phyloP scores from a whole-genome alignment of 2,329 filamentous ascomycete species.

The Hypoxylon sp. region DNA sequence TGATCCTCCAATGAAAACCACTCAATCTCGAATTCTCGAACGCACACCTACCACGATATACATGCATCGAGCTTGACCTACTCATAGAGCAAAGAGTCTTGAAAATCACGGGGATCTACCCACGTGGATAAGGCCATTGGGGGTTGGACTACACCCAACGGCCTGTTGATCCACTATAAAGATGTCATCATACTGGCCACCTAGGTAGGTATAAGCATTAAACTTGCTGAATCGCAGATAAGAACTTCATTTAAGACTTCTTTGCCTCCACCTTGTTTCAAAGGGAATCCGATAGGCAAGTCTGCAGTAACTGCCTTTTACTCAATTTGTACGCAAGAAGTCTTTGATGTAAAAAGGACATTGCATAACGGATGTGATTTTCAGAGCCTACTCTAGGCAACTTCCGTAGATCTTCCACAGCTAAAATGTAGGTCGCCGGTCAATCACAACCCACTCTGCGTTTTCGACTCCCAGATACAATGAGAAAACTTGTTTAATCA shows the following conservation, averaged over 20 bases:
- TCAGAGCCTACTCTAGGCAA: constrained; percentile 6
- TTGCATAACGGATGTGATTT: not conserved
- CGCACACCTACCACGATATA: not conserved
- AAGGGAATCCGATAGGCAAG: not conserved
- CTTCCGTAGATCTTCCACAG: not conserved
- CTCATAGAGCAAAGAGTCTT: not conserved
- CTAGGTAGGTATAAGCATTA: not conserved
- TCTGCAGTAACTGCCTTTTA: no score
- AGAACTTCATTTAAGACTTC: not conserved
- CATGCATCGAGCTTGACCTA: not conserved
- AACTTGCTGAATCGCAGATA: not conserved
- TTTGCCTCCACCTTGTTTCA: not conserved
- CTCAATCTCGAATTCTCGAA: not conserved
- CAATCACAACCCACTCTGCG: not conserved
- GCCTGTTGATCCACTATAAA: not conserved
- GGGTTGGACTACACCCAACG: not conserved
- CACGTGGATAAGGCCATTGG: not conserved
- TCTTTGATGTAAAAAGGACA: not conserved
- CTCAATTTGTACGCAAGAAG: no score
- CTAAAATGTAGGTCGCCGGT: not conserved
- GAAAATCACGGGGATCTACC: not conserved
- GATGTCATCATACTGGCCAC: not conserved
- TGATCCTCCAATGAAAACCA: not conserved
- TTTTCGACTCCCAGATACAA: not conserved
- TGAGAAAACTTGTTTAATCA: not conserved